Base-by-base conservation (phyloP, 352 stramenopile genomes). In the Phytopythium boreale region DNA sequence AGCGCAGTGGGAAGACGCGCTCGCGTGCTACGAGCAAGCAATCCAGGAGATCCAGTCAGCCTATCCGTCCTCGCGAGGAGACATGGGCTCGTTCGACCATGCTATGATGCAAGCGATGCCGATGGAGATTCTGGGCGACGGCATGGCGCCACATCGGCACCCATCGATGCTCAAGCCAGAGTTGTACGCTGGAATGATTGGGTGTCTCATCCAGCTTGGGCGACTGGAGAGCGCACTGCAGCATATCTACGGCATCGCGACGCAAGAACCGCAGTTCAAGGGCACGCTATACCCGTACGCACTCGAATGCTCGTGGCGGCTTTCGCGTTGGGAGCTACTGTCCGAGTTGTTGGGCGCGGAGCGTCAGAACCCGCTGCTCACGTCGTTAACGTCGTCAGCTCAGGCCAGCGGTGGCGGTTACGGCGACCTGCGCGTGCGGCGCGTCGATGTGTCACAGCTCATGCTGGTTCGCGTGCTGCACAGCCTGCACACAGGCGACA, bases 201-300 rank as follows among this genome's bases (percentile, higher is more conserved):
- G 82, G 12, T 95, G 88, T 51, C 61, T 95, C n/a, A 93, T 94
- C 34, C 85, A 95, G 63, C 71, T 96, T 2, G 88, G 88, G 20
- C 80, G 85, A 17, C 74, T 94, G 11, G 88, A 95, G 70, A 94
- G 82, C 63, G 88, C 87, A 14, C 69, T 96, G 22, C 86, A 95
- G 61, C 83, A 95, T 68, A 94, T 95, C 37, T 91, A 94, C 49
- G 88, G 88, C 20, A 95, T 96, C 47, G 78, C 88, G 7, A 90
- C 80, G 12, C 76, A 89, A 69, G 85, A 94, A 46, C 84, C 87
- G 1, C 73, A 90, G 34, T 88, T 87, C 52, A 88, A 92, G 43
- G 80, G 74, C n/a, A 88, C 82, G 2, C 71, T 95, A 39, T 95
- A 94, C 64, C 86, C 85, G 14, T 88, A 83, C 64, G 88, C 88